Conservation (phyloP, 306 rosid species). For the Prunus campanulata region DNA sequence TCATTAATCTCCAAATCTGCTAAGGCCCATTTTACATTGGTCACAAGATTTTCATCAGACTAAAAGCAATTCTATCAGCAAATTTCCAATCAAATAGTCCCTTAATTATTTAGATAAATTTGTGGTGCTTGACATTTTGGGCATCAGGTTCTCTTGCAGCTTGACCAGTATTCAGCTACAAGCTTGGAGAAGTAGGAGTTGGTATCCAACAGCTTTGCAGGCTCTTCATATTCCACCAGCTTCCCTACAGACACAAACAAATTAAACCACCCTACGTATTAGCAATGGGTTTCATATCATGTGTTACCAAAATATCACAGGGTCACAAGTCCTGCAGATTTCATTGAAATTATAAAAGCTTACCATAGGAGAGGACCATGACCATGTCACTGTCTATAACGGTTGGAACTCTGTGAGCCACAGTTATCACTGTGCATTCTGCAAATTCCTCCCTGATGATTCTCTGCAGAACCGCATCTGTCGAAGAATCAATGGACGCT, state of each 20-base stretch:
- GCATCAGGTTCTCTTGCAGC: constrained; percentile 43
- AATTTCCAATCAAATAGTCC: too few species aligned
- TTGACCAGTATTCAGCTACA: constrained; percentile 82
- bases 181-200: constrained; percentile 71
- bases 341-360: not conserved
- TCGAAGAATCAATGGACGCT: constrained; percentile 73
- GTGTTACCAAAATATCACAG: not conserved
- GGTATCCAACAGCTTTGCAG: constrained; percentile 54
- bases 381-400: constrained; percentile 74
- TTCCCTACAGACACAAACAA: constrained; percentile 39
- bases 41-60: too few species aligned
- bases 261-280: not conserved
- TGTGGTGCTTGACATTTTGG: not conserved
- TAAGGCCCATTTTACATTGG: too few species aligned
- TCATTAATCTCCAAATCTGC: too few species aligned
- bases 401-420: constrained; percentile 78
- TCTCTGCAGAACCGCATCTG: constrained; percentile 58
- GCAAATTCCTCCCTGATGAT: constrained; percentile 66
- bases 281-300: not conserved
- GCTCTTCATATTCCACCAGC: constrained; percentile 70
- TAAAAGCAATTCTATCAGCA: too few species aligned
- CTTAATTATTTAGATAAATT: too few species aligned
- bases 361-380: constrained; percentile 77
- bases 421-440: constrained; percentile 67
- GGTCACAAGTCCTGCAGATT: not conserved